Percentiles rank a stretch among this genome's conserved stretches.
phyloP scores from a whole-genome alignment of 1,139 yeast species.

The Suhomyces chickasaworum region DNA sequence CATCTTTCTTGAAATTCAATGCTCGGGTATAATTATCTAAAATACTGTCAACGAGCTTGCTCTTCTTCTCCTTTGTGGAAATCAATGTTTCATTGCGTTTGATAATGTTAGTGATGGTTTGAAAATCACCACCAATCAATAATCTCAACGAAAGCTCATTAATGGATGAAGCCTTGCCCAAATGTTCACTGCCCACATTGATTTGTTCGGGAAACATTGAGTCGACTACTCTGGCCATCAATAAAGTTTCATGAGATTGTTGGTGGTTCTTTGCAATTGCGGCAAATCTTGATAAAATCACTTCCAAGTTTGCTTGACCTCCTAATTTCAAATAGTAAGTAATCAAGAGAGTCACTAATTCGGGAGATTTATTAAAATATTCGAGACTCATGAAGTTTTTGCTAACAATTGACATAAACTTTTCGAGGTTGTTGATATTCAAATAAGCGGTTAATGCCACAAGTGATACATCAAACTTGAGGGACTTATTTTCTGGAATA shows the following conservation, averaged over 20 bases:
- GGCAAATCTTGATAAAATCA: conserved; percentile 22
- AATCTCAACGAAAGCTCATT: conserved; percentile 15
- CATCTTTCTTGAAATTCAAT: background rate
- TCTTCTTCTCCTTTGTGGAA: conserved; percentile 11
- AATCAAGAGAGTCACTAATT: conserved; percentile 25
- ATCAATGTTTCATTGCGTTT: conserved; percentile 14
- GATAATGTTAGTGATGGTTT: conserved; percentile 22
- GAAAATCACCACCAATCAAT: conserved; percentile 14
- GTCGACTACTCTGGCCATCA: conserved; percentile 26
- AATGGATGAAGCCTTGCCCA: conserved; percentile 1
- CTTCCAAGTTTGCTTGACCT: conserved; percentile 19
- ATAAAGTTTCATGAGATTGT: conserved; percentile 21
- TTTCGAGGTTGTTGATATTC: conserved; percentile 16
- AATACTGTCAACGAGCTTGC: conserved; percentile 21
- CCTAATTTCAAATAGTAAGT: conserved; percentile 24
- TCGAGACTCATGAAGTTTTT: conserved; percentile 14
- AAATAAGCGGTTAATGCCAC: conserved; percentile 21
- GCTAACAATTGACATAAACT: conserved; percentile 22
- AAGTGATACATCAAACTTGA: conserved; percentile 16
- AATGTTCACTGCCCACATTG: background rate
- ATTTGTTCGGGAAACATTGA: conserved; percentile 15
- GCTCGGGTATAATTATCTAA: conserved; percentile 19
- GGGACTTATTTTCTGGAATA: background rate
- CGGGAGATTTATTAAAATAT: conserved; percentile 18
- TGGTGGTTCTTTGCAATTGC: conserved; percentile 17